Base-by-base conservation (phyloP, 2,329 filamentous ascomycete genomes). In the Trichoderma citrinoviride region DNA sequence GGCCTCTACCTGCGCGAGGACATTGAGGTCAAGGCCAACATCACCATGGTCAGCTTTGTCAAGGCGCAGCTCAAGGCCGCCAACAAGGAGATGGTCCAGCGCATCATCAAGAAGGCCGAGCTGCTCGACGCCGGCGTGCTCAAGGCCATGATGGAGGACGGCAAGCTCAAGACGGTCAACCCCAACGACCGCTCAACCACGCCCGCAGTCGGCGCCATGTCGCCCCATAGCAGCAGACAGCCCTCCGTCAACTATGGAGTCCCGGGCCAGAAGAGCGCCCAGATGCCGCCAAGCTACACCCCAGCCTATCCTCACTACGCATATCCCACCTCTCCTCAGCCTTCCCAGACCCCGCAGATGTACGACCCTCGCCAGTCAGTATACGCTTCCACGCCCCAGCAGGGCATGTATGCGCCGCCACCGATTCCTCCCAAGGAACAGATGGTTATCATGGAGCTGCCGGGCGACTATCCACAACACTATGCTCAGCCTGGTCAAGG, bases 31-130 rank as follows among this genome's bases (percentile, higher is more conserved):
- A 84, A 83, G 70, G 89, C 87, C 79, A 90, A 90, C 72, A 78
- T 90, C 61, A 82, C 87, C 66, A 81, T 90, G 75, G 81, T 87
- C 65, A 73, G 80, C 54, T 89, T 90, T 65, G 87, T 90, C 69
- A 90, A 88, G 79, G 81, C 84, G 65, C 86, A 90, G 73, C 82
- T 85, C 71, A 89, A 88, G 76, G 81, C 85, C 8, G 86, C 88
- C 7, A 87, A 86, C 70, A 87, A 87, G 68, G 82, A 88, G 66
- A 88, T 91, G 85, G 84, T 91, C 0, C 80, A 84, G 61, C 82
- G 88, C 55, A 84, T 91, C 72, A 86, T 90, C 71, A 89, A 89
- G 71, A 90, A 90, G 78, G 88, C 88, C 0, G 87, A 89, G 74
- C 78, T 91, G 23, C 79, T 91, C 44, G 88, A 90, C 70, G 80